These are phyloP conservation scores for Singerocomus inundabilis DNA, from an alignment of 1,284 basidiomycete species.

Conservation along the genomic window DNA sequence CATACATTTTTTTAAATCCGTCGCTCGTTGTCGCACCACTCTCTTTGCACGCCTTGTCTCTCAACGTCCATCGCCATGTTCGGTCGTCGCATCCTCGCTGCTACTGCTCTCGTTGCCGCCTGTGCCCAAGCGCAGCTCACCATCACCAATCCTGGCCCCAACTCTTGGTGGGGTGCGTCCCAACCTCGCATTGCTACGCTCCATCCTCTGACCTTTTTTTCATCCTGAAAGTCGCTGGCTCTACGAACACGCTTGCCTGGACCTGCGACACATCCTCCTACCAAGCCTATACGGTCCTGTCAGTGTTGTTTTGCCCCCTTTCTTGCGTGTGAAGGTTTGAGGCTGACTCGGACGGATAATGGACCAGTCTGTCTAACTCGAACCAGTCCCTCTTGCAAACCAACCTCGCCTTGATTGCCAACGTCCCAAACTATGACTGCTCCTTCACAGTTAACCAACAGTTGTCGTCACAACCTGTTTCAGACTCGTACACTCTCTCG, in stretches of 20 bases:
- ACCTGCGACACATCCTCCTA: constrained; percentile 38
- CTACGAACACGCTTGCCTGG: constrained; percentile 43
- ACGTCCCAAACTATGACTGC: constrained; percentile 58
- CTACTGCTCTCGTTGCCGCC: constrained; percentile 37
- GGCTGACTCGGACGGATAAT: constrained; percentile 10
- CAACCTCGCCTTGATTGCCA: constrained; percentile 45
- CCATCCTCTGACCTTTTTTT: background rate
- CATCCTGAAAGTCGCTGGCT: constrained; percentile 29
- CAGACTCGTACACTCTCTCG: constrained; percentile 53
- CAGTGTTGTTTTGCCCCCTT: constrained; percentile 16
- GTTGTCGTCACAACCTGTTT: constrained; percentile 42
- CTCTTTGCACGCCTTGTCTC: constrained; percentile 15
- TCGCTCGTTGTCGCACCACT: constrained; percentile 26
- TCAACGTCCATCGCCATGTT: constrained; percentile 35
- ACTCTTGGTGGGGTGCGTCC: constrained; percentile 50
- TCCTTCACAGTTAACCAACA: constrained; percentile 52
- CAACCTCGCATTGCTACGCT: background rate
- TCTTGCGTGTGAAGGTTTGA: background rate
- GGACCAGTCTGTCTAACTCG: constrained; percentile 41
- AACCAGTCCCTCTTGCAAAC: constrained; percentile 34
- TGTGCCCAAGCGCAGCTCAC: constrained; percentile 36
- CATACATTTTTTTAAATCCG: constrained; percentile 11
- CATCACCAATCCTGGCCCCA: constrained; percentile 37
- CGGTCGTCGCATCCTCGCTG: constrained; percentile 34
- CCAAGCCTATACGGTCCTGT: constrained; percentile 43